Percentiles rank a stretch among this genome's conserved stretches.
Evolutionary conservation across 1,139 yeast species (phyloP).

Genomic region (Yamadazyma spencermartinsiae): DNA sequence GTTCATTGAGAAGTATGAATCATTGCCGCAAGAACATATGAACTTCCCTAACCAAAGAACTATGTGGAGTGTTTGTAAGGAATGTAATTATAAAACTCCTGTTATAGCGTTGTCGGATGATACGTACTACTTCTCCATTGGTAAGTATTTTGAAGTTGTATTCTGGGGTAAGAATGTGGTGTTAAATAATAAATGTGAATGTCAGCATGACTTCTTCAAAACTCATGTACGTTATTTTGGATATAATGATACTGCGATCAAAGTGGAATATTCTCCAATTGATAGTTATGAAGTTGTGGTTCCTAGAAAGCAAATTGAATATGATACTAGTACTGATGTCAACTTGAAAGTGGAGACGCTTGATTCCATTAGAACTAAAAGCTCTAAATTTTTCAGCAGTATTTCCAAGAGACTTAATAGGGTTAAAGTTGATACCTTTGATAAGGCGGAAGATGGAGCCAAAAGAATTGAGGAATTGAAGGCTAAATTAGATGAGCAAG

Average conservation of each 20-base stretch:
- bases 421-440: conserved; percentile 80
- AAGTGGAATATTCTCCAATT: conserved; percentile 74
- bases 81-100: conserved; percentile 75
- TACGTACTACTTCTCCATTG: conserved; percentile 89
- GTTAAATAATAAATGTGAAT: conserved; percentile 27
- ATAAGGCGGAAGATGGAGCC: conserved; percentile 69
- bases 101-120: conserved; percentile 84
- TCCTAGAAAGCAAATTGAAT: conserved; percentile 70
- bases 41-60: conserved; percentile 58
- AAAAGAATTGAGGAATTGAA: conserved; percentile 60
- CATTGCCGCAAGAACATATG: conserved; percentile 56
- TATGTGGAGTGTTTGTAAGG: conserved; percentile 91
- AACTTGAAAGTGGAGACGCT: conserved; percentile 66
- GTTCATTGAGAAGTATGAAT: conserved; percentile 56
- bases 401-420: conserved; percentile 70
- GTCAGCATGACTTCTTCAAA: conserved; percentile 77
- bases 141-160: conserved; percentile 83
- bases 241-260: conserved; percentile 72
- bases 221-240: conserved; percentile 86
- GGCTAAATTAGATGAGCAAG: conserved; percentile 52
- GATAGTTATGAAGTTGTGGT: conserved; percentile 76
- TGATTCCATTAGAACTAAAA: conserved; percentile 52
- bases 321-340: conserved; percentile 74
- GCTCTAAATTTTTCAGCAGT: conserved; percentile 67
- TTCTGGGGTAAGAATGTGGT: conserved; percentile 70